Percentiles rank a stretch among this genome's conserved stretches.
Conservation (phyloP, 768 basidiomycete genomes). For the Strobilomyces echinocephalus region DNA sequence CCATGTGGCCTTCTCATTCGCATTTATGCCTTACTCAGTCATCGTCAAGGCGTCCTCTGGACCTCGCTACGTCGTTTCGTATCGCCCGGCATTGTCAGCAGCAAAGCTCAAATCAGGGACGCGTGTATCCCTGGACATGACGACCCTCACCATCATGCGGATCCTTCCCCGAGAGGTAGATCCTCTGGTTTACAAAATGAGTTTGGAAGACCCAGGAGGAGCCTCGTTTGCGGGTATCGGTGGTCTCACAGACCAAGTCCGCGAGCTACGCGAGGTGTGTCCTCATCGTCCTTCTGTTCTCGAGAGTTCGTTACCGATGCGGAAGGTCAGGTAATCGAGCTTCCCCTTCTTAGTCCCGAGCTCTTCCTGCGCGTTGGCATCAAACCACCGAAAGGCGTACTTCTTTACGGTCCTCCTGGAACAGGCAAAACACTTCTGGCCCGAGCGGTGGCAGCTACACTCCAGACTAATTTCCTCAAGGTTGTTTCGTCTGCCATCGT, state of each 20-base stretch:
- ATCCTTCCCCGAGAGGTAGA: conserved; percentile 97
- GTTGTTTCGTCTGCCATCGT: conserved; percentile 98
- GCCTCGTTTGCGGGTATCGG: conserved; percentile 97
- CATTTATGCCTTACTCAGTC: conserved; percentile 42
- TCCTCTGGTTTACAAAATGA: conserved; percentile 99
- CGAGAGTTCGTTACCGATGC: not conserved
- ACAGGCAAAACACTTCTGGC: conserved; percentile 96
- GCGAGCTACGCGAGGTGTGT: conserved; percentile 88
- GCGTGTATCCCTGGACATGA: conserved; percentile 98
- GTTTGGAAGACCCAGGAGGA: conserved; percentile 92
- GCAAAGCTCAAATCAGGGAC: conserved; percentile 89
- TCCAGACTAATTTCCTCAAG: conserved; percentile 96
- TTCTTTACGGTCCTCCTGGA: conserved; percentile 94
- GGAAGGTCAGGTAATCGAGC: conserved; percentile 76
- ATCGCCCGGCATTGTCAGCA: conserved; percentile 87
- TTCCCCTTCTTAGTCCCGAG: conserved; percentile 91
- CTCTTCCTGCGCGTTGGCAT: conserved; percentile 95
- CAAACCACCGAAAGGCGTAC: conserved; percentile 92
- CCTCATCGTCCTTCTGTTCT: not conserved
- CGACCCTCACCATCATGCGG: conserved; percentile 97
- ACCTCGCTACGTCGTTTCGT: conserved; percentile 97
- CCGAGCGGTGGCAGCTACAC: conserved; percentile 90
- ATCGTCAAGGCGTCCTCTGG: conserved; percentile 99
- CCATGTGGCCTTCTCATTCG: not conserved
- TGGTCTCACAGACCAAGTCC: conserved; percentile 91